Evolutionary conservation across 805 yeast genomes (phyloP), one percentile per base, ranked within the genome.

Genomic region (Hermanozyma aechmeae): DNA sequence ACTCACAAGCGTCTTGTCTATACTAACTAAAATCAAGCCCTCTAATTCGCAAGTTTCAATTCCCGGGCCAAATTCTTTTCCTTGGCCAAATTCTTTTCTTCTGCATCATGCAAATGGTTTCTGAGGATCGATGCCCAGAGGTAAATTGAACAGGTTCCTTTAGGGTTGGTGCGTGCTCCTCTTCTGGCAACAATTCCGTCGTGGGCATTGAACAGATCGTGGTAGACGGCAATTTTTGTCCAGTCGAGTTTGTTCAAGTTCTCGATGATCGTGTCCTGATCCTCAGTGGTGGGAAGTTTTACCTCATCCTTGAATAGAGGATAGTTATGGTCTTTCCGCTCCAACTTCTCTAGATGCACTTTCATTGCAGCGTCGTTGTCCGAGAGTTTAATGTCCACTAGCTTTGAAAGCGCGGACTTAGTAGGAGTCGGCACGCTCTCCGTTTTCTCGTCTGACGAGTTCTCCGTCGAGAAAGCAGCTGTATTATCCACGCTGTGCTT

Each of bases 121-220:
- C 64, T 40, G 26, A 62, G 46, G 11, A 61, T 46, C 3, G 65
- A 58, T 8, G 48, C 61, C 72, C 76, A 76, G 24, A 76, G 52
- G 13, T 62, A 66, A 20, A 75, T 48, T 0, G 69, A 56, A 2
- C 77, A 68, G 2, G 73, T 55, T 0, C 80, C 80, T 14, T 64
- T 59, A 0, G 74, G 64, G 27, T 68, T 64, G 14, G 59, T 60
- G 19, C 53, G 48, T 2, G 73, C 56, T 0, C 86, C 86, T 32
- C 76, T 64, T 38, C 97, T 65, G 12, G 89, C 84, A 12, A 85
- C 81, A 30, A 89, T 82, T 4, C 81, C 82, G 34, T 81, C 95
- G 47, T 87, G 97, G 0, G 96, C 76, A 50, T 86, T 85, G 45
- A 79, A 61, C 12, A 79, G 68, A 37, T 75, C 77, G 26, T 87